These are phyloP conservation scores for Ramalina peruviana DNA, from an alignment of 495 filamentous ascomycete species.

Conservation along the genomic window DNA sequence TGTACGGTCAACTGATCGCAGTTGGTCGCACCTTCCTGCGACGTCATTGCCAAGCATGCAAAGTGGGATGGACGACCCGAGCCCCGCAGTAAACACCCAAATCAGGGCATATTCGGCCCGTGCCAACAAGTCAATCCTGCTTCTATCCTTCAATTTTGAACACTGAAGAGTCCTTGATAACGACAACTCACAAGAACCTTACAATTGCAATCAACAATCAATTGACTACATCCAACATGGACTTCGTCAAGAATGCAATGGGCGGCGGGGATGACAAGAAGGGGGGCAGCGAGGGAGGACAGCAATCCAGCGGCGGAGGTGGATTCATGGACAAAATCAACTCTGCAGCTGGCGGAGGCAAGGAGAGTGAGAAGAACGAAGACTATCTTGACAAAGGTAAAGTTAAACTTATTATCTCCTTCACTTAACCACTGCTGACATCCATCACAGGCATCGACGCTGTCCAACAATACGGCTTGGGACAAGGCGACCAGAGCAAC, in stretches of 20 bases:
- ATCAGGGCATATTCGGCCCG: too few relatives aligned
- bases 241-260: constrained; percentile 14
- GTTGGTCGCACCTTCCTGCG: too few relatives aligned
- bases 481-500: constrained; percentile 50
- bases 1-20: too few relatives aligned
- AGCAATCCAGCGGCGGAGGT: constrained; percentile 30
- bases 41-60: too few relatives aligned
- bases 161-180: too few relatives aligned
- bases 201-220: too few relatives aligned
- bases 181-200: too few relatives aligned
- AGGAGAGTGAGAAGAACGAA: constrained; percentile 55
- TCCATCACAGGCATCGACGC: constrained; percentile 43
- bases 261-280: constrained; percentile 7
- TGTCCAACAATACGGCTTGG: constrained; percentile 53
- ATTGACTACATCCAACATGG: constrained; percentile 6
- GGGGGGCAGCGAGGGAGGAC: constrained; percentile 4
- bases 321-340: constrained; percentile 43
- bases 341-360: constrained; percentile 46
- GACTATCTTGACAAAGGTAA: constrained; percentile 51
- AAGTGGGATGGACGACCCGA: too few relatives aligned
- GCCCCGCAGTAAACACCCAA: too few relatives aligned
- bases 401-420: neutral
- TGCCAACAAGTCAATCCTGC: too few relatives aligned
- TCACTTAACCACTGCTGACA: neutral
- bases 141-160: too few relatives aligned